Conservation (phyloP, 2,329 filamentous ascomycete genomes). For the Colletotrichum lini region DNA sequence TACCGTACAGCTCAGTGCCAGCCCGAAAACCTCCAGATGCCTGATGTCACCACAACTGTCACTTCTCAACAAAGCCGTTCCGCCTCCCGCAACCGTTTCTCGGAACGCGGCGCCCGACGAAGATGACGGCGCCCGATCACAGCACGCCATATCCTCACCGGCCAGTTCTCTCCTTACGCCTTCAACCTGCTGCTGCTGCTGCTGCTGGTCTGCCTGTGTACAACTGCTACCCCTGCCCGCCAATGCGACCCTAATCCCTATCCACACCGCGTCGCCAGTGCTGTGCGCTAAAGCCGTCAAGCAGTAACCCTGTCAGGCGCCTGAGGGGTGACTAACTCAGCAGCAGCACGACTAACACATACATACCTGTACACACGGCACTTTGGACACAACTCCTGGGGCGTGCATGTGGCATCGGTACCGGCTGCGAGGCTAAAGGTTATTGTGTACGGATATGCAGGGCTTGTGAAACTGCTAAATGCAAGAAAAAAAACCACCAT, state of each 20-base stretch:
- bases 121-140: not conserved
- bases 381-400: no score
- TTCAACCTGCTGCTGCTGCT: not conserved
- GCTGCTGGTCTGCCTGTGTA: not conserved
- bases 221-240: not conserved
- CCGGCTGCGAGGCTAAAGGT: no score
- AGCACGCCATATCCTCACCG: slow-evolving; percentile 23
- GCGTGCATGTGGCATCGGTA: no score
- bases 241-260: not conserved
- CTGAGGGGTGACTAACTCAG: not conserved
- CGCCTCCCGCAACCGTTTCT: not conserved
- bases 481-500: no score
- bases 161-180: slow-evolving; percentile 7
- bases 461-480: no score
- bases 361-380: not conserved
- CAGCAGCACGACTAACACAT: not conserved
- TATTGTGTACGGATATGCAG: no score
- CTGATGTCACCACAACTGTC: not conserved
- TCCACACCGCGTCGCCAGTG: slow-evolving; percentile 6
- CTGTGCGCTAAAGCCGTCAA: slow-evolving; percentile 8
- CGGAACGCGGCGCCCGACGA: slow-evolving; percentile 6
- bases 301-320: slow-evolving; percentile 9
- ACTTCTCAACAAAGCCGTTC: not conserved
- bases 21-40: not conserved
- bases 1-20: not conserved